Percentiles rank a stretch among this genome's conserved stretches.
Conservation (phyloP, 495 filamentous ascomycete genomes). For the Aspergillus hancockii region DNA sequence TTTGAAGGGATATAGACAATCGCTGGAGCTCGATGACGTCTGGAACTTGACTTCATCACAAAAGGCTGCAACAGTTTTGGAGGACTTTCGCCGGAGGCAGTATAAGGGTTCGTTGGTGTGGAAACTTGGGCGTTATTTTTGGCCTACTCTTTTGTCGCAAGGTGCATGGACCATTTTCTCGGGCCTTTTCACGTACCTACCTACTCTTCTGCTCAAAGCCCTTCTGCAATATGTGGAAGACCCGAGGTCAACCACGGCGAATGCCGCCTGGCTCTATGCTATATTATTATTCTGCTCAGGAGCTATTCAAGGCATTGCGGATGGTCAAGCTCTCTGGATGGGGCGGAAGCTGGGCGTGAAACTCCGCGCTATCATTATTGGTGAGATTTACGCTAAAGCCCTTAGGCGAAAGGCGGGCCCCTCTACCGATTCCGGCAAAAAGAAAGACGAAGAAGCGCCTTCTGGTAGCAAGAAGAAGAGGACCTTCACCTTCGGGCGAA, state of each 20-base stretch:
- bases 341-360: conserved; percentile 93
- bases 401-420: conserved; percentile 88
- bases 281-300: conserved; percentile 83
- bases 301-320: conserved; percentile 72
- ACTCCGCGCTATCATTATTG: conserved; percentile 90
- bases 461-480: conserved; percentile 50
- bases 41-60: conserved; percentile 91
- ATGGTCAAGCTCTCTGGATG: conserved; percentile 88
- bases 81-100: conserved; percentile 80
- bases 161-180: conserved; percentile 75
- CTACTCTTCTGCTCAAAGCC: conserved; percentile 84
- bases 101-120: conserved; percentile 80
- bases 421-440: conserved; percentile 56
- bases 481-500: conserved; percentile 57
- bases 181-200: conserved; percentile 83
- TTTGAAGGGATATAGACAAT: conserved; percentile 85
- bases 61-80: conserved; percentile 76
- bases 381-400: conserved; percentile 96
- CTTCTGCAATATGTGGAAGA: conserved; percentile 93
- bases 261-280: conserved; percentile 95
- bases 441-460: conserved; percentile 36
- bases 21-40: conserved; percentile 77
- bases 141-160: conserved; percentile 72
- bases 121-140: conserved; percentile 85
- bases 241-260: conserved; percentile 73